Base-by-base conservation (phyloP, 768 basidiomycete genomes). In the Cyathus striatus region DNA sequence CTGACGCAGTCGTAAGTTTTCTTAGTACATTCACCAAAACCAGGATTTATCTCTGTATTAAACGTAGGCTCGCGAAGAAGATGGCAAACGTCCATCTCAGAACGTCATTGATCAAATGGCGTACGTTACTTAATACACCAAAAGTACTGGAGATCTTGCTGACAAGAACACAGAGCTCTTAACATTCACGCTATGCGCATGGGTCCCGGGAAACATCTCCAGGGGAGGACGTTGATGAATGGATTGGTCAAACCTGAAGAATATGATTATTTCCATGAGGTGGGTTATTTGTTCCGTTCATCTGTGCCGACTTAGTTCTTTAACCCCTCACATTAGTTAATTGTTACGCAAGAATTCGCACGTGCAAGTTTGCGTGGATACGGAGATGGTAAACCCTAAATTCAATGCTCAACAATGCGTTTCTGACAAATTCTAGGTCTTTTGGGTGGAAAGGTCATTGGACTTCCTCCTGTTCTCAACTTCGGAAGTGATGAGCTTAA, bases 161-260 rank as follows among this genome's bases (percentile, higher is more conserved):
- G 2, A 49, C 6, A 25, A 6, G 6, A n/a, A 5, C 21, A 17
- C 38, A 85, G 83, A 18, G 80, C 75, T 23, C 26, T 79, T 26
- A 81, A 90, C 51, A 50, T 96, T 36, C 86, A 91, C 56, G 86
- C 90, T 12, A 96, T 98, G 94, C 80, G 92, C 23, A 65, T 94
- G 67, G 95, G 95, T 17, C 95, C 95, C 6, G 92, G 91, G 17
- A 91, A 92, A 60, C 93, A 97, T 54, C 76, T 98, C 9, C 73
- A 85, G 59, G 94, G 94, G 4, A 75, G 79, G 13, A 76, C 65
- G 9, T 68, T 99, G n/a, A 83, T 92, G 75, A 79, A 76, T 41
- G 94, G 90, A 2, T 58, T 84, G 5, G 84, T 96, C 35, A 81
- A 76, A 49, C 88, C 91, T 2, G 90, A 94, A 60, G 81, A 84